phyloP scores from a whole-genome alignment of 108 stramenopile genomes.

The Mediolabrus comicus region DNA sequence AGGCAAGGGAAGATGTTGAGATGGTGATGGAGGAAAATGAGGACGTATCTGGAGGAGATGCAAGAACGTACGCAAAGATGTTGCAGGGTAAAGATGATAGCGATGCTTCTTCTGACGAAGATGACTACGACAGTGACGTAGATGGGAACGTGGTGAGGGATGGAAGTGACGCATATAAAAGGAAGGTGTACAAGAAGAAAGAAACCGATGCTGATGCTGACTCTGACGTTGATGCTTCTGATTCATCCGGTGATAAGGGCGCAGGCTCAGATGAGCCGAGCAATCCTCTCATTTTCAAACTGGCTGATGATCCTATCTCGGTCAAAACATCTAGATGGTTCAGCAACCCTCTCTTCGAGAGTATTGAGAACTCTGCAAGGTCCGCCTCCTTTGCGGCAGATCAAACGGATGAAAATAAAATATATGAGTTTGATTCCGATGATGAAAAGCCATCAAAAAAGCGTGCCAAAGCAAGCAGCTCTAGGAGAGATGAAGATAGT shows the following conservation, averaged over 20 bases:
- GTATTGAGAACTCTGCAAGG: slow-evolving; percentile 74
- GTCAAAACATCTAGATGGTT: slow-evolving; percentile 92
- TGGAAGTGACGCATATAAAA: slow-evolving; percentile 55
- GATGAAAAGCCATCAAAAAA: slow-evolving; percentile 45
- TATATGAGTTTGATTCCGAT: slow-evolving; percentile 43
- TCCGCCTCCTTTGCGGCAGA: slow-evolving; percentile 45
- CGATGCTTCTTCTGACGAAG: slow-evolving; percentile 57
- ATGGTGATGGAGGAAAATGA: slow-evolving; percentile 59
- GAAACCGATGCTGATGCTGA: not conserved
- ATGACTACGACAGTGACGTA: slow-evolving; percentile 57
- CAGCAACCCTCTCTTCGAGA: slow-evolving; percentile 89
- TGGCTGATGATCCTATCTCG: slow-evolving; percentile 72
- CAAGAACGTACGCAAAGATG: slow-evolving; percentile 75
- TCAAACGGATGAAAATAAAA: slow-evolving; percentile 32
- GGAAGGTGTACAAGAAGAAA: slow-evolving; percentile 46
- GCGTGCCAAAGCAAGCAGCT: slow-evolving; percentile 12
- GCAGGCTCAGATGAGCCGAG: slow-evolving; percentile 5
- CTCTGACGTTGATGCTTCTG: not conserved
- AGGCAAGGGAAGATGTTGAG: slow-evolving; percentile 85
- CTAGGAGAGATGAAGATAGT: slow-evolving; percentile 16
- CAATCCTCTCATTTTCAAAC: slow-evolving; percentile 82
- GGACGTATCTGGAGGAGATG: slow-evolving; percentile 58
- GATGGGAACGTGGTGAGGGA: slow-evolving; percentile 59
- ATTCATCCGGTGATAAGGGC: not conserved
- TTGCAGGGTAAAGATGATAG: slow-evolving; percentile 64